phyloP scores from a whole-genome alignment of 495 filamentous ascomycete species.

The Viridothelium virens region DNA sequence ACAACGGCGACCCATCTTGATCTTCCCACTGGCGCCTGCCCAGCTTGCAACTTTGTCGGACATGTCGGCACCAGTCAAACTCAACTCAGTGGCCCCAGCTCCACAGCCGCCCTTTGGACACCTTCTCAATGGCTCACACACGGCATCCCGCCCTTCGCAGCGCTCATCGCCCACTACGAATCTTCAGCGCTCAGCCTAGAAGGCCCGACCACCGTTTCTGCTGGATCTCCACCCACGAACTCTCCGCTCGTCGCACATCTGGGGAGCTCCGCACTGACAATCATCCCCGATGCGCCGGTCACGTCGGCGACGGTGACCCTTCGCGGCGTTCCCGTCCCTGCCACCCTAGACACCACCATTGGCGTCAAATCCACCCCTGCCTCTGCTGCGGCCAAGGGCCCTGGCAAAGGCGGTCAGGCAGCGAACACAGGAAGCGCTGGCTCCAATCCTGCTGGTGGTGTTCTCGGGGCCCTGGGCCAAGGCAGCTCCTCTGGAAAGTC shows the following conservation, averaged over 20 bases:
- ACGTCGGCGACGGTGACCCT: not conserved
- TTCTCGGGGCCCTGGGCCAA: not conserved
- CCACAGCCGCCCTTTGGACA: not conserved
- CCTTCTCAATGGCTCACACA: not conserved
- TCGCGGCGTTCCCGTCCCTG: not conserved
- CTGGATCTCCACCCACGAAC: not conserved
- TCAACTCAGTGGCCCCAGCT: not conserved
- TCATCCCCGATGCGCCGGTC: constrained; percentile 3
- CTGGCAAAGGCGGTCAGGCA: not conserved
- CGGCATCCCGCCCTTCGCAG: not conserved
- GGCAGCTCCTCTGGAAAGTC: not conserved
- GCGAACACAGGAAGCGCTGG: not conserved
- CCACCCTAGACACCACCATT: constrained; percentile 5
- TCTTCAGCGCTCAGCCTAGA: constrained; percentile 5
- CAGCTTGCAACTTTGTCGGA: not conserved
- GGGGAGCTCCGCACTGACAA: not conserved
- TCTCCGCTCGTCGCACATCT: not conserved
- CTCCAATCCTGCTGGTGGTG: not conserved
- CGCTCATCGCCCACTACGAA: constrained; percentile 9
- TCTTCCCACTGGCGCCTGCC: not conserved
- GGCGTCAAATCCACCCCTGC: not conserved
- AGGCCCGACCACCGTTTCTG: constrained; percentile 1
- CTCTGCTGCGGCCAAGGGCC: not conserved
- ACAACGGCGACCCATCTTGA: not conserved
- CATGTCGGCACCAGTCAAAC: not conserved